These are phyloP conservation scores for Veloboletus limbatus DNA, from an alignment of 1,284 basidiomycete species.

Conservation along the genomic window DNA sequence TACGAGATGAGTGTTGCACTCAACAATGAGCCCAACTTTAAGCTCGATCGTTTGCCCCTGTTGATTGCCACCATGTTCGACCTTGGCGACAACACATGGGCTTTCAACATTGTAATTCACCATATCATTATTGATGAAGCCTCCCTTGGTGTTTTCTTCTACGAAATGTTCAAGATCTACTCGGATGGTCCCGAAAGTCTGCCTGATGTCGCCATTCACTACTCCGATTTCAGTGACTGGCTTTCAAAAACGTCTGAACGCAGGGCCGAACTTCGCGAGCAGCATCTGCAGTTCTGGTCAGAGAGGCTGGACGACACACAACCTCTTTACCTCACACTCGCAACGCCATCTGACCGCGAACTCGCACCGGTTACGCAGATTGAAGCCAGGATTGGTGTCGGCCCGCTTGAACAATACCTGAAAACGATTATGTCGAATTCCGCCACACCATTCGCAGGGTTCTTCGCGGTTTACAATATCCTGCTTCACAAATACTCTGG, in stretches of 20 bases:
- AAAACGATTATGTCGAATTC: conserved; percentile 14
- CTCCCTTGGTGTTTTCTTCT: conserved; percentile 28
- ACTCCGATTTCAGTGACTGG: conserved; percentile 32
- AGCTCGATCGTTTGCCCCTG: conserved; percentile 21
- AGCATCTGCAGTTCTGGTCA: conserved; percentile 27
- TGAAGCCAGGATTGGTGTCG: conserved; percentile 23
- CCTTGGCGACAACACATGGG: conserved; percentile 23
- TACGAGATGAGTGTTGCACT: conserved; percentile 27
- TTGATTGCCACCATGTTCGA: conserved; percentile 24
- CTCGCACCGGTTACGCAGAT: conserved; percentile 28
- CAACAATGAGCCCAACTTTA: conserved; percentile 27
- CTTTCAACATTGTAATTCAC: conserved; percentile 26
- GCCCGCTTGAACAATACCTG: conserved; percentile 21
- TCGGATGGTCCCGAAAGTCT: conserved; percentile 22
- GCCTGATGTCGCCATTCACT: conserved; percentile 26
- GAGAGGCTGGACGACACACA: conserved; percentile 20
- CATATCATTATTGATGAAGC: conserved; percentile 29
- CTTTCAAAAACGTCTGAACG: conserved; percentile 26
- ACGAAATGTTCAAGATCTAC: conserved; percentile 28
- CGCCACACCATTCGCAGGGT: conserved; percentile 25
- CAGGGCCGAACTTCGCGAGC: conserved; percentile 20
- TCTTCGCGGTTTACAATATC: conserved; percentile 30
- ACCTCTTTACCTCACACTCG: conserved; percentile 28
- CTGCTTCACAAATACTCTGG: conserved; percentile 30
- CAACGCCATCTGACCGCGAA: conserved; percentile 25